Conservation (phyloP, 257 asterid species). For the Fraxinus excelsior region DNA sequence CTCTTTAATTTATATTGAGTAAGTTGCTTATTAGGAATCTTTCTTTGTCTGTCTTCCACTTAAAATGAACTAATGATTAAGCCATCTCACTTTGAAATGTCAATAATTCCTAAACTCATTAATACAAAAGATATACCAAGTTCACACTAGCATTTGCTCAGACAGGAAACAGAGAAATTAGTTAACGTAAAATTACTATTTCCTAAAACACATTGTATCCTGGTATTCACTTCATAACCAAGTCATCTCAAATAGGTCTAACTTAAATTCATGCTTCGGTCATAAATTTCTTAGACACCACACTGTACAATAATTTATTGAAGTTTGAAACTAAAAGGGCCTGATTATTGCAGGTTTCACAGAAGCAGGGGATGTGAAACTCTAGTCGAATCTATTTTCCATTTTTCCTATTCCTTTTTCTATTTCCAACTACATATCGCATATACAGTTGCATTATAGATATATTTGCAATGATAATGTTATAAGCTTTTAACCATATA, state of each 20-base stretch:
- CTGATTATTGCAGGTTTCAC: constrained; percentile 46
- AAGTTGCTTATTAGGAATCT: constrained; percentile 38
- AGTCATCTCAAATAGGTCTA: neutral
- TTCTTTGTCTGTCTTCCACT: constrained; percentile 43
- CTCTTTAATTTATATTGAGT: constrained; percentile 24
- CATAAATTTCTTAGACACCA: neutral
- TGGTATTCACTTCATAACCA: neutral
- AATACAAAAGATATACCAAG: neutral
- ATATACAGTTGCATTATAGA: constrained; percentile 39
- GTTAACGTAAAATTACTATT: neutral
- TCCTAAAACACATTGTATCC: neutral
- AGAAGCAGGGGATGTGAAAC: constrained; percentile 67
- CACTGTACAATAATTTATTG: neutral
- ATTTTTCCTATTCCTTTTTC: constrained; percentile 17
- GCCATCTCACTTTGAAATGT: constrained; percentile 14
- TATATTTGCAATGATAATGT: constrained; percentile 35
- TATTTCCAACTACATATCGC: constrained; percentile 31
- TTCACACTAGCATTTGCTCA: neutral
- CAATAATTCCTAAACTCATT: constrained; percentile 20
- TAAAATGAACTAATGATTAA: constrained; percentile 26
- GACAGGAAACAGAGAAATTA: neutral
- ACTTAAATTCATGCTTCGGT: neutral
- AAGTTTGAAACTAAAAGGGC: constrained; percentile 17
- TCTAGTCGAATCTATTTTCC: constrained; percentile 24
- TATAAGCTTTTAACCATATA: neutral